A percentile compares a stretch with the other conserved stretches of the same genome.
Conservation (phyloP, 768 basidiomycete species). For the Russula earlei region DNA sequence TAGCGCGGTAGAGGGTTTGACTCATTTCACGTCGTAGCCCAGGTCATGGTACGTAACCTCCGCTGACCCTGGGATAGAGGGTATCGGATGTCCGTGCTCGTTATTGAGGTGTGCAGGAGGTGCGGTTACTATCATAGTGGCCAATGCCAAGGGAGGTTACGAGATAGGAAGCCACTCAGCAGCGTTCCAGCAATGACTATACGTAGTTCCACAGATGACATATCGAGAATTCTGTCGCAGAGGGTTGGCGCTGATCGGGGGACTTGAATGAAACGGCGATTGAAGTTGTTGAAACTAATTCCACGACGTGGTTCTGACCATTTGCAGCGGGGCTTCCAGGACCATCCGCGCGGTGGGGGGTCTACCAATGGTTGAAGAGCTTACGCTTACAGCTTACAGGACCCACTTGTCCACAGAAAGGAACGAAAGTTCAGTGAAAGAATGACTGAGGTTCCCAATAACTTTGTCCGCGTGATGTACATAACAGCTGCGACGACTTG, state of each 20-base stretch:
- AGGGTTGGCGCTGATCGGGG: neutral
- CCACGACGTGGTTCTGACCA: neutral
- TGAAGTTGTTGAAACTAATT: neutral
- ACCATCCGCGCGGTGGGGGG: neutral
- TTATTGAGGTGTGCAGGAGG: no score
- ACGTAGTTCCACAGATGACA: no score
- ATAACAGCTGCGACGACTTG: conserved; percentile 4
- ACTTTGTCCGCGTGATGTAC: neutral
- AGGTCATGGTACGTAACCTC: no score
- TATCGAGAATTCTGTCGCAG: no score
- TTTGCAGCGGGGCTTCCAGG: neutral
- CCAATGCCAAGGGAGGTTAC: no score
- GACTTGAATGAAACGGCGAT: neutral
- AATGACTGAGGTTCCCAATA: neutral
- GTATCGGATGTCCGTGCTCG: no score
- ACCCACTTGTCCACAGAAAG: neutral
- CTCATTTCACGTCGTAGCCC: neutral
- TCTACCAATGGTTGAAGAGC: neutral
- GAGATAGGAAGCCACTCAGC: no score
- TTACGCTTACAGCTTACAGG: no score
- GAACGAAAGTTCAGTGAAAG: neutral
- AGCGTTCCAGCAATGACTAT: no score
- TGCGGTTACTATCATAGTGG: no score
- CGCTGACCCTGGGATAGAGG: neutral
- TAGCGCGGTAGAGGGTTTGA: neutral